These are phyloP conservation scores for Pharnaceum exiguum DNA, from an alignment of 148 eudicot genomes.

Conservation along the genomic window DNA sequence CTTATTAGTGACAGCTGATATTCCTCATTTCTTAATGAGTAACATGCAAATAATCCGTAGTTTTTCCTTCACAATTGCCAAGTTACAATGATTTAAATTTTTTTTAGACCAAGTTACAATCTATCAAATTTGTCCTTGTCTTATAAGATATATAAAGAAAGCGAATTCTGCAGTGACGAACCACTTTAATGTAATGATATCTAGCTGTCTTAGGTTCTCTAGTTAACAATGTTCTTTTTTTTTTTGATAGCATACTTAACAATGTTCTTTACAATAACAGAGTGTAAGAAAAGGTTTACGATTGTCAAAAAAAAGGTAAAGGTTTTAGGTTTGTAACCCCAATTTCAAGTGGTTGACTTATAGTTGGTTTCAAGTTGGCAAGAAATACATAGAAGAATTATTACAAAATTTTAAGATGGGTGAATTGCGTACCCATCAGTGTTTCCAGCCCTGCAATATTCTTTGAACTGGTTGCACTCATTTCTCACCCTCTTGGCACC, in stretches of 20 bases:
- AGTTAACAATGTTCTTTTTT: background rate
- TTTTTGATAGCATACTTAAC: background rate
- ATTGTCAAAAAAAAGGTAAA: background rate
- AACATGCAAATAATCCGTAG: too few species aligned
- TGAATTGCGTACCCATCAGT: conserved; percentile 76
- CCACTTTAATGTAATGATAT: background rate
- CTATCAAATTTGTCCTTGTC: too few species aligned
- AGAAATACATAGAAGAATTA: conserved; percentile 1
- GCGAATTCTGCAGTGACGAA: background rate
- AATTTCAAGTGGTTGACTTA: conserved; percentile 7
- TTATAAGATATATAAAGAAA: background rate
- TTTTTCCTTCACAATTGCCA: too few species aligned
- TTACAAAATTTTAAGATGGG: background rate
- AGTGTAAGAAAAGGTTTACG: background rate
- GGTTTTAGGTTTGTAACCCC: conserved; percentile 7
- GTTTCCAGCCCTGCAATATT: conserved; percentile 65
- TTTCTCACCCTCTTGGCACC: conserved; percentile 85
- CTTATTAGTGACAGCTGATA: too few species aligned
- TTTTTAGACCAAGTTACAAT: too few species aligned
- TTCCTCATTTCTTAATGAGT: too few species aligned
- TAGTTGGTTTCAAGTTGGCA: conserved; percentile 2
- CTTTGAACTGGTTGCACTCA: conserved; percentile 79
- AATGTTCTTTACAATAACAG: background rate
- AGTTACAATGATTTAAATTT: too few species aligned
- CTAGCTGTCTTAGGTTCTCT: background rate